Conservation (phyloP, 192 early-diverging fungal species). For the Coemansia sp. region DNA sequence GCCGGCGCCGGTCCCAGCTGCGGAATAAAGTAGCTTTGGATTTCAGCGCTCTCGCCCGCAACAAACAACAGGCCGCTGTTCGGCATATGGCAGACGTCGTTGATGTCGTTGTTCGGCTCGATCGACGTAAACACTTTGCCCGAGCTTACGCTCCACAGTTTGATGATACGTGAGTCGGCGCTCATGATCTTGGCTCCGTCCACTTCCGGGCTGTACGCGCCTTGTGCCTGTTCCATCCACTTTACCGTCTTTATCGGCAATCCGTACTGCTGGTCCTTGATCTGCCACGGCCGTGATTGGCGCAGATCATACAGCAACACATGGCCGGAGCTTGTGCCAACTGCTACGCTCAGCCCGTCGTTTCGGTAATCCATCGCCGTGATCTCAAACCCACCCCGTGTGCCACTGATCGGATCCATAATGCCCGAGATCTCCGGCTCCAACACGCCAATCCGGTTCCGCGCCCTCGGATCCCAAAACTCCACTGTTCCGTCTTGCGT, state of each 20-base stretch:
- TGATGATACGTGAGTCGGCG: conserved; percentile 87
- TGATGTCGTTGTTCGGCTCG: conserved; percentile 89
- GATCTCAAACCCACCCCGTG: conserved; percentile 55
- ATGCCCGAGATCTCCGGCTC: conserved; percentile 51
- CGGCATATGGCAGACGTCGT: conserved; percentile 83
- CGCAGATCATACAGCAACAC: conserved; percentile 93
- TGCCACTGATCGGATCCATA: background rate
- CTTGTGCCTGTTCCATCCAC: conserved; percentile 63
- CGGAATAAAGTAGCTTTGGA: conserved; percentile 92
- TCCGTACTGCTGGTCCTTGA: conserved; percentile 98
- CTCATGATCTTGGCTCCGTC: conserved; percentile 73
- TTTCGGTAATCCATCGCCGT: conserved; percentile 75
- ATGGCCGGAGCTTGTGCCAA: conserved; percentile 90
- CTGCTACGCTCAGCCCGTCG: conserved; percentile 84
- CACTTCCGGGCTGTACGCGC: conserved; percentile 21
- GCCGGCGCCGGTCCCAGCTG: conserved; percentile 86
- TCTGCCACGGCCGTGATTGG: conserved; percentile 71
- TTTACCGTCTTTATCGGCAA: conserved; percentile 83
- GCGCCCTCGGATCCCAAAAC: conserved; percentile 92
- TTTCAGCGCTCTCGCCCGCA: conserved; percentile 90
- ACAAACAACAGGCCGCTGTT: conserved; percentile 85
- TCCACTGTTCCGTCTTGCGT: conserved; percentile 83
- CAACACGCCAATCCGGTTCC: conserved; percentile 72
- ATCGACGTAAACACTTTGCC: conserved; percentile 89
- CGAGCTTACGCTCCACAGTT: conserved; percentile 86